Conservation (phyloP, 768 basidiomycete species). For the Russula sp. region DNA sequence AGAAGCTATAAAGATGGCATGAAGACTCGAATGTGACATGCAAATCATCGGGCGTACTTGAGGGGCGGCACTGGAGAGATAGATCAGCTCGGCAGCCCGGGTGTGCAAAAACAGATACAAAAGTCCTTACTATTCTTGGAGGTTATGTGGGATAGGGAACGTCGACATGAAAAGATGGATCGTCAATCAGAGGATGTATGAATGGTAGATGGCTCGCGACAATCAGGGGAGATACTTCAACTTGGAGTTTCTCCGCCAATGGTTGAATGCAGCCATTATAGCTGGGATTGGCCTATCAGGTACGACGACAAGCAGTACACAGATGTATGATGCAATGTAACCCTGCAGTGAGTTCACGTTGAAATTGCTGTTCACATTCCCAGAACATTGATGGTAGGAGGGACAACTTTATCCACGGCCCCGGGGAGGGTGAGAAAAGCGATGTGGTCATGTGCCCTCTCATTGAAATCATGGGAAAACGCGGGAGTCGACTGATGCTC, state of each 20-base stretch:
- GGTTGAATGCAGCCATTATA: neutral
- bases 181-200: neutral
- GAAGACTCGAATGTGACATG: neutral
- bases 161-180: neutral
- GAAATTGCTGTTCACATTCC: neutral
- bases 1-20: conserved; percentile 5
- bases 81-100: neutral
- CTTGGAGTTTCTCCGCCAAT: neutral
- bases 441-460: neutral
- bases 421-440: neutral
- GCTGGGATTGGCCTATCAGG: neutral
- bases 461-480: neutral
- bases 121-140: neutral
- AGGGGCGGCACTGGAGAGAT: conserved; percentile 12
- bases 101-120: neutral
- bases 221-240: neutral
- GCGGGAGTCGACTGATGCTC: neutral
- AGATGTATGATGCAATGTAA: neutral
- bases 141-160: neutral
- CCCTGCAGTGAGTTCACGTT: neutral
- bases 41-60: neutral
- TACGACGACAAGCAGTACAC: neutral
- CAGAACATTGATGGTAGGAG: neutral
- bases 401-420: neutral
- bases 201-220: neutral